A percentile compares a stretch with the other conserved stretches of the same genome.
Evolutionary conservation across 176 grass and related monocot genomes (phyloP).

Genomic region (Triticum urartu): DNA sequence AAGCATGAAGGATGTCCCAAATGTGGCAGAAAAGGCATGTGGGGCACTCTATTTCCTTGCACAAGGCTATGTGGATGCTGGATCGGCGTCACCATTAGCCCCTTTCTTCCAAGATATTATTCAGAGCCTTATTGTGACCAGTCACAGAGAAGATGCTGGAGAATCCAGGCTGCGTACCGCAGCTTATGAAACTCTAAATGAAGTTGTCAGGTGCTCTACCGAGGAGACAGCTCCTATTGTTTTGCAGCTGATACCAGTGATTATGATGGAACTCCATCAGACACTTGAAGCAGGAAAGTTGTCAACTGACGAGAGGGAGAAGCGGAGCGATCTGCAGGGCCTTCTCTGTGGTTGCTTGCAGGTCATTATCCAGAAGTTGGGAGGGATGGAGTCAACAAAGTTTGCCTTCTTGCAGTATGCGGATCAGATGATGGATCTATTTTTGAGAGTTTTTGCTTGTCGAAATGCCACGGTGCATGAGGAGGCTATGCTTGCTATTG

Average conservation of each 20-base stretch:
- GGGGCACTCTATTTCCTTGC: constrained; percentile 90
- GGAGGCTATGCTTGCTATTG: constrained; percentile 90
- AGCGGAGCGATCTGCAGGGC: constrained; percentile 74
- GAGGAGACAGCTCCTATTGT: constrained; percentile 70
- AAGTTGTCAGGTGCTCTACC: constrained; percentile 76
- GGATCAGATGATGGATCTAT: constrained; percentile 85
- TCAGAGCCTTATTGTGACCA: constrained; percentile 71
- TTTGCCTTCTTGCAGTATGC: constrained; percentile 76
- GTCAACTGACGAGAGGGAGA: constrained; percentile 81
- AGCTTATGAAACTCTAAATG: constrained; percentile 88
- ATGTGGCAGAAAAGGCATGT: constrained; percentile 90
- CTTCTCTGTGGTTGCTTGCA: constrained; percentile 82
- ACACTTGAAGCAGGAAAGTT: constrained; percentile 66
- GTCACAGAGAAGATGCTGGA: constrained; percentile 71
- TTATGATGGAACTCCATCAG: constrained; percentile 82
- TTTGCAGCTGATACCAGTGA: constrained; percentile 70
- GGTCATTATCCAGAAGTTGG: constrained; percentile 87
- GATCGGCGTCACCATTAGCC: constrained; percentile 52
- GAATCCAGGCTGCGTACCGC: constrained; percentile 70
- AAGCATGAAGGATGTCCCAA: constrained; percentile 92
- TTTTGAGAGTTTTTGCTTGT: constrained; percentile 82
- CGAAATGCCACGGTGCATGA: constrained; percentile 82
- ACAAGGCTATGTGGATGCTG: constrained; percentile 78
- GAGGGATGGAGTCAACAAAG: constrained; percentile 67
- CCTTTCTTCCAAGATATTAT: constrained; percentile 85